These are phyloP conservation scores for Macadamia tetraphylla DNA, from an alignment of 164 flowering plant genomes.

Conservation along the genomic window DNA sequence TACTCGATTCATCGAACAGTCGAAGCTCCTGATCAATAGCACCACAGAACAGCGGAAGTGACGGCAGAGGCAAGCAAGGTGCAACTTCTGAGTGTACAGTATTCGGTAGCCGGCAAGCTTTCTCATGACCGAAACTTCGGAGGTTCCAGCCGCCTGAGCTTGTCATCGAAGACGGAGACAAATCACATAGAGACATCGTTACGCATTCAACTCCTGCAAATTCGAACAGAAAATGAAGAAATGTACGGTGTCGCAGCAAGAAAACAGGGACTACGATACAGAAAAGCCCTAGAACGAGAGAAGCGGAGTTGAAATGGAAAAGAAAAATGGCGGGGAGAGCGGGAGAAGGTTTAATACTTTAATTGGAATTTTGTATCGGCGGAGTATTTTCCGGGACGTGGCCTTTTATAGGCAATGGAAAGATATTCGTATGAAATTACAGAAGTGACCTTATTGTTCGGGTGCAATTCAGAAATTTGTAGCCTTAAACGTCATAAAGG, in stretches of 20 bases:
- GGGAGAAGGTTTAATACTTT: constrained; percentile 8
- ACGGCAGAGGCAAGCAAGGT: constrained; percentile 72
- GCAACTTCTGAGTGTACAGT: constrained; percentile 80
- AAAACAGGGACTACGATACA: neutral
- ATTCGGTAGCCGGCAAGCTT: constrained; percentile 46
- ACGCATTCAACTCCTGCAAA: neutral
- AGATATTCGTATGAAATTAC: too few relatives aligned
- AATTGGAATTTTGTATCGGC: constrained; percentile 10
- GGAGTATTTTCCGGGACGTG: neutral
- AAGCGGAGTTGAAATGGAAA: constrained; percentile 5
- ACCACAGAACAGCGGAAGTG: constrained; percentile 83
- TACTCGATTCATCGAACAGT: constrained; percentile 47
- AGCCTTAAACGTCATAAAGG: too few relatives aligned
- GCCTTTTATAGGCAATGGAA: too few relatives aligned
- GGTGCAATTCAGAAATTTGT: too few relatives aligned
- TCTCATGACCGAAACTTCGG: constrained; percentile 38
- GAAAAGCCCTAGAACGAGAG: constrained; percentile 21
- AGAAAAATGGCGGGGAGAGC: constrained; percentile 27
- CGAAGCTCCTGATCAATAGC: constrained; percentile 62
- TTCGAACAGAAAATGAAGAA: constrained; percentile 4
- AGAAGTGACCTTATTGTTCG: too few relatives aligned
- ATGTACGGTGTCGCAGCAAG: neutral
- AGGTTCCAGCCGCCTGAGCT: constrained; percentile 19
- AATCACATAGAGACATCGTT: neutral
- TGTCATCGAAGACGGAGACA: constrained; percentile 24